phyloP scores from a whole-genome alignment of 345 rosid species.

The Syzygium oleosum region DNA sequence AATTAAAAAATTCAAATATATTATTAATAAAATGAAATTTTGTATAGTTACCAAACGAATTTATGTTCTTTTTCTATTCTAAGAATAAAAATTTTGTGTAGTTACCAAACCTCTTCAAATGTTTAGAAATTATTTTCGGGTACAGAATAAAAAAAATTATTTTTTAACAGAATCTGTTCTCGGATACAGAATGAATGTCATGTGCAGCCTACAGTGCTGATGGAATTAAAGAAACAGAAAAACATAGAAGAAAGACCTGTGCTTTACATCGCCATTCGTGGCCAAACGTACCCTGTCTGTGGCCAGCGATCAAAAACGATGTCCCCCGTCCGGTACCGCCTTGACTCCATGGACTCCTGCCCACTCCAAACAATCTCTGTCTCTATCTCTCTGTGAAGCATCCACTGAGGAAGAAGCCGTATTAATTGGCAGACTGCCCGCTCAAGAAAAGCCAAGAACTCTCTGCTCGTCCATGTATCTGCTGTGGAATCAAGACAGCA shows the following conservation, averaged over 20 bases:
- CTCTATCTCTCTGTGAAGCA: background rate
- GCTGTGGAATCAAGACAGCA: background rate
- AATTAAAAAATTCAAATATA: too few species aligned
- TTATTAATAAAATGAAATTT: too few species aligned
- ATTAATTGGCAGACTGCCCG: background rate
- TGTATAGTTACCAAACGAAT: too few species aligned
- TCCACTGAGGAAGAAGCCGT: background rate
- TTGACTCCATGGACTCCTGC: background rate
- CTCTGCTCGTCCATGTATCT: fast-evolving
- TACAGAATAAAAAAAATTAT: too few species aligned
- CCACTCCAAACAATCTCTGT: background rate
- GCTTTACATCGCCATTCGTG: background rate
- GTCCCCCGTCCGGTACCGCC: background rate
- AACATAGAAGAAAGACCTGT: background rate
- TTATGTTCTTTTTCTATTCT: too few species aligned
- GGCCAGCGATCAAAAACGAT: background rate
- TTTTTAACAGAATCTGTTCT: too few species aligned
- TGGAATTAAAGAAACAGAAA: background rate
- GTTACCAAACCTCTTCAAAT: too few species aligned
- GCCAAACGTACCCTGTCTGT: background rate
- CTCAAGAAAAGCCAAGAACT: background rate
- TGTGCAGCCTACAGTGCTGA: background rate
- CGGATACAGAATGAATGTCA: too few species aligned
- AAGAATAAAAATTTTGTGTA: too few species aligned
- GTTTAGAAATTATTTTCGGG: too few species aligned